These are phyloP conservation scores for Starmerella geochares DNA, from an alignment of 805 yeast genomes.

Conservation along the genomic window DNA sequence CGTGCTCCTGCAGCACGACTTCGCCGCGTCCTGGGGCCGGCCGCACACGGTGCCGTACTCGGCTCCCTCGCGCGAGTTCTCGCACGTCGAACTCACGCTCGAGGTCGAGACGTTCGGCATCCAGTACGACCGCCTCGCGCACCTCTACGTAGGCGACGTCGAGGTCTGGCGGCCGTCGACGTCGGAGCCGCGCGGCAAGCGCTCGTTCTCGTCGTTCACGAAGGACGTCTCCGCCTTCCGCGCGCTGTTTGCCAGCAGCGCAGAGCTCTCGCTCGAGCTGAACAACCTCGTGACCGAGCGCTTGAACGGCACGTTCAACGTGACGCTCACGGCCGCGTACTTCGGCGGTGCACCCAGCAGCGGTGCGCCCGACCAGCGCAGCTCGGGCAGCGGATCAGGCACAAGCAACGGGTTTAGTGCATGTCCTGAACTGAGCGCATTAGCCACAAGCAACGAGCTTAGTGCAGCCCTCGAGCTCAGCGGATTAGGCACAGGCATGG, in stretches of 20 bases:
- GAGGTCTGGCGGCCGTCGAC: conserved; percentile 72
- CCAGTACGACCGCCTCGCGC: conserved; percentile 35
- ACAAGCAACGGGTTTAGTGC: neutral
- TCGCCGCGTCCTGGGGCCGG: conserved; percentile 31
- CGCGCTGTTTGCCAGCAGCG: conserved; percentile 38
- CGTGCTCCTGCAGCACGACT: conserved; percentile 24
- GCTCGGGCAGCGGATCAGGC: neutral
- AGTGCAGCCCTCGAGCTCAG: too few species aligned
- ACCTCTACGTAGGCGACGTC: conserved; percentile 43
- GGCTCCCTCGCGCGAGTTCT: conserved; percentile 31
- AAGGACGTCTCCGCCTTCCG: conserved; percentile 58
- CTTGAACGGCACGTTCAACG: conserved; percentile 52
- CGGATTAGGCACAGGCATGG: too few species aligned
- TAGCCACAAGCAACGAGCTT: too few species aligned
- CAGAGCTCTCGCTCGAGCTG: conserved; percentile 45
- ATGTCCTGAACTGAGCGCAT: too few species aligned
- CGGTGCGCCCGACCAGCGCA: neutral
- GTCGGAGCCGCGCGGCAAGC: conserved; percentile 53
- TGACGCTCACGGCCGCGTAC: conserved; percentile 44
- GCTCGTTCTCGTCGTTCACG: conserved; percentile 40
- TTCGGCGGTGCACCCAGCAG: conserved; percentile 30
- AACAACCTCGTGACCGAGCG: conserved; percentile 47
- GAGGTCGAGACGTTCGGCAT: conserved; percentile 29
- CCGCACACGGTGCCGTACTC: conserved; percentile 28
- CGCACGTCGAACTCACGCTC: conserved; percentile 30